Evolutionary conservation across 176 grass and related monocot species (phyloP).

Genomic region (Calamus simplicifolius): DNA sequence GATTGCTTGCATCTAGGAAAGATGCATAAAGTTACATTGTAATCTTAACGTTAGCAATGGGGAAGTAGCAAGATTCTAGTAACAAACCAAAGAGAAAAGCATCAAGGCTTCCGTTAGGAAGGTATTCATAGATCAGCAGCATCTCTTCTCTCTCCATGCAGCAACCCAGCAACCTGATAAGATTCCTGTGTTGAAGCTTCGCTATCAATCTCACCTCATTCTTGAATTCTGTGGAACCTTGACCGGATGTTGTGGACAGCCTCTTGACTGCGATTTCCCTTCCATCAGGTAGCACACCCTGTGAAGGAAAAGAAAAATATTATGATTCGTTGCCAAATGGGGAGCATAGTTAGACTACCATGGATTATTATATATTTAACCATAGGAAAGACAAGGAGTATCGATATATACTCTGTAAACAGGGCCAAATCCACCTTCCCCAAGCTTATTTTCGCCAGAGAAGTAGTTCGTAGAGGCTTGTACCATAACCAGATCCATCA

Average conservation of each 20-base stretch:
- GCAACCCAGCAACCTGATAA: conserved; percentile 3
- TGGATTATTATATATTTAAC: no score
- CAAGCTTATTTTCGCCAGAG: conserved; percentile 34
- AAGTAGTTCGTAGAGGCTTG: conserved; percentile 53
- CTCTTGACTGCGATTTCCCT: conserved; percentile 10
- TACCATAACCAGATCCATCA: conserved; percentile 47
- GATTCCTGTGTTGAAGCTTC: conserved; percentile 12
- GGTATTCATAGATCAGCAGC: conserved; percentile 4
- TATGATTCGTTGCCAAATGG: no score
- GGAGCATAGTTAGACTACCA: no score
- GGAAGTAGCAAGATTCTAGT: no score
- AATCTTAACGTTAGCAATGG: no score
- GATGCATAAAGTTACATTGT: no score
- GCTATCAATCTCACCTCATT: conserved; percentile 8
- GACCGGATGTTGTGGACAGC: background rate
- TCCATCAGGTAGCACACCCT: conserved; percentile 7
- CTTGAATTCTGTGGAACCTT: conserved; percentile 1
- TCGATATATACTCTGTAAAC: conserved; percentile 48
- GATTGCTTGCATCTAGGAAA: no score
- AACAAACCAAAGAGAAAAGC: conserved; percentile 4
- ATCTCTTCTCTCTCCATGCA: conserved; percentile 8
- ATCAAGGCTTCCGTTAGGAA: conserved; percentile 10
- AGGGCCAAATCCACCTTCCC: conserved; percentile 55
- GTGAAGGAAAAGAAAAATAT: background rate
- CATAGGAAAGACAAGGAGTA: background rate